Evolutionary conservation across 768 basidiomycete genomes (phyloP).

Genomic region (Leccinum boreale): DNA sequence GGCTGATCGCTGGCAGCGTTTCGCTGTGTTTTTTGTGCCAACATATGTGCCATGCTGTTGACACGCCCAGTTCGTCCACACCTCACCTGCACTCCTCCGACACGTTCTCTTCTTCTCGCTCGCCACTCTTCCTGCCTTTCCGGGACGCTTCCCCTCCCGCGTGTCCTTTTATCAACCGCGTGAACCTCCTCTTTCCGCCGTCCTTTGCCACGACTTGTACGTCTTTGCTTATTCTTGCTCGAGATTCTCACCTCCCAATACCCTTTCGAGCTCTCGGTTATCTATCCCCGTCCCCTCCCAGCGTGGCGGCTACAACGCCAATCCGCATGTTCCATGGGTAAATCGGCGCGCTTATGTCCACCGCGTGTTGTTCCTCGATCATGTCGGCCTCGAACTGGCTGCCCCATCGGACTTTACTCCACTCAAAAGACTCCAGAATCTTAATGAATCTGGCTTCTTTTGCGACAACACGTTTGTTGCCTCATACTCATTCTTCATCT

Average conservation of each 20-base stretch:
- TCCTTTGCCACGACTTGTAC: conserved; percentile 30
- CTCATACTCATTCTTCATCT: conserved; percentile 67
- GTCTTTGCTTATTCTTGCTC: conserved; percentile 27
- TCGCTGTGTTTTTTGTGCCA: conserved; percentile 4
- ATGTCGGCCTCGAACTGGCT: conserved; percentile 52
- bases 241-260: conserved; percentile 26
- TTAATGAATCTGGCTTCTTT: conserved; percentile 66
- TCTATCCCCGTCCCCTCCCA: conserved; percentile 17
- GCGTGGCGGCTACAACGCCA: conserved; percentile 28
- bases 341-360: conserved; percentile 49
- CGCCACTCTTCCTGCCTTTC: conserved; percentile 59
- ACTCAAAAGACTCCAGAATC: conserved; percentile 58
- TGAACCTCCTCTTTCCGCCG: conserved; percentile 27
- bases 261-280: conserved; percentile 25
- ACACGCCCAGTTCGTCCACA: conserved; percentile 49
- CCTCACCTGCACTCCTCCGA: conserved; percentile 63
- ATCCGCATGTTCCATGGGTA: conserved; percentile 37
- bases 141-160: conserved; percentile 41
- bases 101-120: conserved; percentile 54
- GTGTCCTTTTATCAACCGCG: conserved; percentile 26
- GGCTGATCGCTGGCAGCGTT: conserved; percentile 15
- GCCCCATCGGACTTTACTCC: conserved; percentile 62
- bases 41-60: conserved; percentile 51
- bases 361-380: conserved; percentile 74
- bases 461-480: conserved; percentile 65